A percentile compares a stretch with the other conserved stretches of the same genome.
Conservation (phyloP, 805 yeast genomes). For the Candida yuanshanica region DNA sequence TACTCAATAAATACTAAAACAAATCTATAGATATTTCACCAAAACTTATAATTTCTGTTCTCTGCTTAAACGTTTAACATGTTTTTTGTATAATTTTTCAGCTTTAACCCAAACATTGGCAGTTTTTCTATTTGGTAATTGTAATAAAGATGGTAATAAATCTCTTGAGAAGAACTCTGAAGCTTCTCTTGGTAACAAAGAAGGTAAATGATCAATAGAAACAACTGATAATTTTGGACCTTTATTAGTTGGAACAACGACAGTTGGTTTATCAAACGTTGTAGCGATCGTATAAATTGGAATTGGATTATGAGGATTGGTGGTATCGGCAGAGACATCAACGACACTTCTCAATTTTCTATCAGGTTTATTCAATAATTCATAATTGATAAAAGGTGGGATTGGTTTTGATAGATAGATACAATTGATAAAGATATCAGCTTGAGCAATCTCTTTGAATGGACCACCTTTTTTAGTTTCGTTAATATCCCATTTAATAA, state of each 20-base stretch:
- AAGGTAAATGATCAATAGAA: conserved; percentile 95
- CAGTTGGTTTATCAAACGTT: conserved; percentile 87
- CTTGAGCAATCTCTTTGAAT: conserved; percentile 78
- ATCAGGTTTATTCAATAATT: conserved; percentile 53
- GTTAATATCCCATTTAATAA: conserved; percentile 92
- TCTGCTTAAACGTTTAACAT: conserved; percentile 66
- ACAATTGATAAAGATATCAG: conserved; percentile 93
- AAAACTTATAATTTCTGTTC: conserved; percentile 33
- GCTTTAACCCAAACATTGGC: conserved; percentile 94
- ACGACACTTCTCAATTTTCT: conserved; percentile 90
- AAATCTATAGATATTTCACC: too few relatives aligned
- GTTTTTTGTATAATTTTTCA: conserved; percentile 73
- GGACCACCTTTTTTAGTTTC: conserved; percentile 98
- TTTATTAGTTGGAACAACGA: conserved; percentile 63
- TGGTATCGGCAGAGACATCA: conserved; percentile 98
- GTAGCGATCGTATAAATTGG: conserved; percentile 92
- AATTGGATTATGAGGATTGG: conserved; percentile 96
- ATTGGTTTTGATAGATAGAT: conserved; percentile 91
- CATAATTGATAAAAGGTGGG: conserved; percentile 79
- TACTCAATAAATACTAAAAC: too few relatives aligned
- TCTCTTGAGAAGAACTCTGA: conserved; percentile 88
- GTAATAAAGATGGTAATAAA: conserved; percentile 81
- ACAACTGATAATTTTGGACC: conserved; percentile 90
- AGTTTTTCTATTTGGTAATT: conserved; percentile 72
- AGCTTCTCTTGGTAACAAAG: conserved; percentile 93